Evolutionary conservation across 2,329 filamentous ascomycete species (phyloP).

Genomic region (Penicillium sp.): DNA sequence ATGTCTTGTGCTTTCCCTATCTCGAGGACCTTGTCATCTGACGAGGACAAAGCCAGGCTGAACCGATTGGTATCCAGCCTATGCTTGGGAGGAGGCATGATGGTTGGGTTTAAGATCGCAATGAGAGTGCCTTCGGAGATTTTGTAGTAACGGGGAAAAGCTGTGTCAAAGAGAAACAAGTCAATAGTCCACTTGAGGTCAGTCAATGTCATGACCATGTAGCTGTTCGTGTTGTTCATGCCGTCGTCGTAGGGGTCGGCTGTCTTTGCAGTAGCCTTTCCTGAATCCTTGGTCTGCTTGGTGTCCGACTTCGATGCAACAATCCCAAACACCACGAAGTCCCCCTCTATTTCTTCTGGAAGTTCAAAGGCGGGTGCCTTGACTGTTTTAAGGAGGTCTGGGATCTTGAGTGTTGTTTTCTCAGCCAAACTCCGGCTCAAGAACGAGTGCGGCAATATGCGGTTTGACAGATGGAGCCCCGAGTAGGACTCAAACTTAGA

Average conservation of each 20-base stretch:
- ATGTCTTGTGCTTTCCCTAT: conserved; percentile 82
- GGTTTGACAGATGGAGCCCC: conserved; percentile 76
- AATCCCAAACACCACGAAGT: conserved; percentile 86
- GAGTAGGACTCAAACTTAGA: conserved; percentile 85
- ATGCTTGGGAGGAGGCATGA: conserved; percentile 81
- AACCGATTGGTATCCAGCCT: conserved; percentile 80
- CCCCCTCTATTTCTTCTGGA: conserved; percentile 75
- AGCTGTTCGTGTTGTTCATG: conserved; percentile 69
- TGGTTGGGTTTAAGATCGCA: conserved; percentile 85
- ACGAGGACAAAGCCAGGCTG: conserved; percentile 79
- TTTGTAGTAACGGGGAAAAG: conserved; percentile 92
- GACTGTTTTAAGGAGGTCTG: conserved; percentile 77
- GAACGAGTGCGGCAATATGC: conserved; percentile 78
- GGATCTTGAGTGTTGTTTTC: conserved; percentile 76
- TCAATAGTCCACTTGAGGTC: conserved; percentile 91
- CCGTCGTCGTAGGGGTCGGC: conserved; percentile 53
- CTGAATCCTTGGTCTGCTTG: conserved; percentile 57
- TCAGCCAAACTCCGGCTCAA: conserved; percentile 75
- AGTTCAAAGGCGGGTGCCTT: conserved; percentile 81
- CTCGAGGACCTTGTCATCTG: conserved; percentile 86
- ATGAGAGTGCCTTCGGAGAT: conserved; percentile 87
- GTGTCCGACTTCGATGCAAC: conserved; percentile 88
- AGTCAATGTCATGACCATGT: conserved; percentile 86
- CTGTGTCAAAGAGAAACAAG: conserved; percentile 86
- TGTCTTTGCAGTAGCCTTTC: conserved; percentile 41